A percentile compares a stretch with the other conserved stretches of the same genome.
Evolutionary conservation across 2,329 filamentous ascomycete species (phyloP).

Genomic region (Orbilia brochopaga): DNA sequence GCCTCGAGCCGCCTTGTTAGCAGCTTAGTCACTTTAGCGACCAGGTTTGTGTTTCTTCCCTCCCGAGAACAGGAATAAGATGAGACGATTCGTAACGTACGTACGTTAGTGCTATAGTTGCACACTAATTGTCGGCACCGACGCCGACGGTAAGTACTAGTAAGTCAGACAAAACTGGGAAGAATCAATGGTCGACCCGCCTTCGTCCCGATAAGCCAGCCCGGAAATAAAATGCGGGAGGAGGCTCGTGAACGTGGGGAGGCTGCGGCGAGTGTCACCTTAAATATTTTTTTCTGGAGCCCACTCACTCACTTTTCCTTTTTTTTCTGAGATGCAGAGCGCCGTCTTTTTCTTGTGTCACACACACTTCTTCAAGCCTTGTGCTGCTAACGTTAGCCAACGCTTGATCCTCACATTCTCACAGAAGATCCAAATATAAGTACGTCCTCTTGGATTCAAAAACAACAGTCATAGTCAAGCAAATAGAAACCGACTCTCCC

Average conservation of each 20-base stretch:
- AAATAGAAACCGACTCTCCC: neutral
- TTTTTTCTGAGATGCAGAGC: neutral
- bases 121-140: too few species aligned
- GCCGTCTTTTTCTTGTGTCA: neutral
- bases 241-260: neutral
- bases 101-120: too few species aligned
- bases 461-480: neutral
- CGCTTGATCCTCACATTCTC: neutral
- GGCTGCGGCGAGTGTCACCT: constrained; percentile 5
- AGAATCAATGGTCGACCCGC: too few species aligned
- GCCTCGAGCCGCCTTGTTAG: constrained; percentile 35
- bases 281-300: constrained; percentile 1
- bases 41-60: constrained; percentile 25
- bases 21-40: constrained; percentile 37
- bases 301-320: neutral
- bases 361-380: neutral
- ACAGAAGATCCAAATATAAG: neutral
- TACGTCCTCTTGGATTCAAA: neutral
- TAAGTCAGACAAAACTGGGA: too few species aligned
- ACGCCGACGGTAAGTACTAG: too few species aligned
- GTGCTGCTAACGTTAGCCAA: too few species aligned
- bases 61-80: neutral
- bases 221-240: neutral
- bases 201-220: too few species aligned
- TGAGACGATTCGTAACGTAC: neutral